Evolutionary conservation across 2,329 filamentous ascomycete species (phyloP).

Genomic region (Venturia effusa): DNA sequence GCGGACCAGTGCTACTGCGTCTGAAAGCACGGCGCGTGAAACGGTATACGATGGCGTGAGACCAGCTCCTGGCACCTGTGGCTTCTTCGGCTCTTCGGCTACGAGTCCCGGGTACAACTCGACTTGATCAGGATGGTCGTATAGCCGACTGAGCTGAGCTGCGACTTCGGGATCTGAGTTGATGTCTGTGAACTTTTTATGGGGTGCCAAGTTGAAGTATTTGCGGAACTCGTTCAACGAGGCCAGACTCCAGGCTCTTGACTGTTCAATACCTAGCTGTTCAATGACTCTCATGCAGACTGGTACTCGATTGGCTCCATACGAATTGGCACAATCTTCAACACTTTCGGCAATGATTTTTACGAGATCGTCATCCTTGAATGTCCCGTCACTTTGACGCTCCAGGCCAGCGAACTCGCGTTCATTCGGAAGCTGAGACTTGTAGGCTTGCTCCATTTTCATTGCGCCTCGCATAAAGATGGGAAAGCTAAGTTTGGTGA

Average conservation of each 20-base stretch:
- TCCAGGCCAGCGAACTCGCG: slow-evolving; percentile 57
- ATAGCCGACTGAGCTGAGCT: slow-evolving; percentile 45
- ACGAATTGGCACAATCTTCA: slow-evolving; percentile 59
- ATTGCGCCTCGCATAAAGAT: slow-evolving; percentile 35
- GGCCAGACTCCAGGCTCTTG: slow-evolving; percentile 65
- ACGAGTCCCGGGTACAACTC: slow-evolving; percentile 74
- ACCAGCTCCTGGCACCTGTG: slow-evolving; percentile 57
- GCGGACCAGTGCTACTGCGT: slow-evolving; percentile 67
- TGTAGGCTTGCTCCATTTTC: slow-evolving; percentile 43
- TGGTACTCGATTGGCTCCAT: slow-evolving; percentile 58
- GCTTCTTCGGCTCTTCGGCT: slow-evolving; percentile 62
- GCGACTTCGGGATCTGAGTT: slow-evolving; percentile 65
- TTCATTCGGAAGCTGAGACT: slow-evolving; percentile 48
- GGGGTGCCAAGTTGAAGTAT: slow-evolving; percentile 66
- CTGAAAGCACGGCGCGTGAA: slow-evolving; percentile 64
- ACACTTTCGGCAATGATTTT: slow-evolving; percentile 57
- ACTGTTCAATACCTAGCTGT: slow-evolving; percentile 69
- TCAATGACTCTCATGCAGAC: slow-evolving; percentile 64
- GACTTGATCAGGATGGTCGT: slow-evolving; percentile 68
- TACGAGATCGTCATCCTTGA: slow-evolving; percentile 66
- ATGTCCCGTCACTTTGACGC: slow-evolving; percentile 55
- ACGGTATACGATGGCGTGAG: slow-evolving; percentile 68
- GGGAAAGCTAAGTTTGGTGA: not conserved
- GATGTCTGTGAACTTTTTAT: slow-evolving; percentile 73
- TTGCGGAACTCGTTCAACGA: slow-evolving; percentile 78